Evolutionary conservation across 441 rosid species (phyloP).

Genomic region (Populus hybrid): DNA sequence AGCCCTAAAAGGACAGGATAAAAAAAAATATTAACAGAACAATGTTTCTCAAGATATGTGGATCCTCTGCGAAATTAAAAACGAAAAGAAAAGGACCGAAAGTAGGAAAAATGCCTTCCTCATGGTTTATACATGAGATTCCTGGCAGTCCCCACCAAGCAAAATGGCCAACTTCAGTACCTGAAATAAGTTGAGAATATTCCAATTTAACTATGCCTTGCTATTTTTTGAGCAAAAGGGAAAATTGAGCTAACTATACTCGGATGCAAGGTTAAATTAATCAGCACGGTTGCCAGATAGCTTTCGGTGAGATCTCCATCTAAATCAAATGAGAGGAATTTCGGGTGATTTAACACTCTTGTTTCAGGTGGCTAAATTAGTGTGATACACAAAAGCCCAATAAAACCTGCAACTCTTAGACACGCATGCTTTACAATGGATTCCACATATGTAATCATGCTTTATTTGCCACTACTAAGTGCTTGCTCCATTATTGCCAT

Average conservation of each 20-base stretch:
- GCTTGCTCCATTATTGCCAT: background rate
- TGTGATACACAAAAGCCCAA: constrained; percentile 1
- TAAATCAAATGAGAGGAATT: constrained; percentile 1
- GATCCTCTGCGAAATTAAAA: background rate
- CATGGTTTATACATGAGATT: constrained; percentile 32
- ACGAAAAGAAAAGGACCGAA: constrained; percentile 12
- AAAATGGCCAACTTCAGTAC: constrained; percentile 31
- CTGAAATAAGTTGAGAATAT: constrained; percentile 18
- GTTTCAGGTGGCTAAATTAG: background rate
- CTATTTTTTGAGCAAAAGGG: constrained; percentile 4
- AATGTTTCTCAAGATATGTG: background rate
- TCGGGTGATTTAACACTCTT: constrained; percentile 9
- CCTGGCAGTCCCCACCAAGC: constrained; percentile 30
- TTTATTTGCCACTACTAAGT: background rate
- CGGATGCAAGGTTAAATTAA: background rate
- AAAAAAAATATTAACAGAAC: background rate
- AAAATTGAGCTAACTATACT: constrained; percentile 4
- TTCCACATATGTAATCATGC: background rate
- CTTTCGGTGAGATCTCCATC: background rate
- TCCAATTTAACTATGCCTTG: constrained; percentile 17
- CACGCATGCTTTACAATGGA: background rate
- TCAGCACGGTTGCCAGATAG: background rate
- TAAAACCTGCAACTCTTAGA: background rate
- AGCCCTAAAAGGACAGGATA: constrained; percentile 2
- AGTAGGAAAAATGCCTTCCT: constrained; percentile 22